A percentile compares a stretch with the other conserved stretches of the same genome.
phyloP scores from a whole-genome alignment of 2,329 filamentous ascomycete species.

The Parafenestella ontariensis region DNA sequence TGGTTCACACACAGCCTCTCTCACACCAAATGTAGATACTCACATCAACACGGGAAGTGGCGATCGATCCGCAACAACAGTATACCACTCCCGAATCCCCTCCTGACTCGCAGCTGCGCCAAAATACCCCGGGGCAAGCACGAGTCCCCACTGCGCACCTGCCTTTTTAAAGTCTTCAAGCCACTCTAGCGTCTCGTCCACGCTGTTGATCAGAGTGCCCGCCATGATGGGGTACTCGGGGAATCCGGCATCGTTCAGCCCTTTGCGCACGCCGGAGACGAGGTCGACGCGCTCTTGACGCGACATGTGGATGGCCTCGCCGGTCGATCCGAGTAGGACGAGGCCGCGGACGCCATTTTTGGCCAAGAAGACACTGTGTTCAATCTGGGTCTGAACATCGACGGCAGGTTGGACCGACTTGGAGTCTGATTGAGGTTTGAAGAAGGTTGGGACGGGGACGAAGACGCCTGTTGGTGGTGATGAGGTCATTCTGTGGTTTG shows the following conservation, averaged over 20 bases:
- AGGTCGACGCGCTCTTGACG: conserved; percentile 64
- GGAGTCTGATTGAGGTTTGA: conserved; percentile 57
- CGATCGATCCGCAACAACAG: conserved; percentile 65
- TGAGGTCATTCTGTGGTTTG: conserved; percentile 31
- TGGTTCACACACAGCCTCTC: not conserved
- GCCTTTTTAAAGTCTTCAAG: conserved; percentile 63
- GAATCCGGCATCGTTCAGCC: conserved; percentile 63
- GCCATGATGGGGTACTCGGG: conserved; percentile 67
- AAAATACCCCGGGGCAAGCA: conserved; percentile 71
- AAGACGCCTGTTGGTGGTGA: conserved; percentile 48
- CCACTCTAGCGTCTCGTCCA: conserved; percentile 67
- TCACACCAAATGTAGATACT: conserved; percentile 25
- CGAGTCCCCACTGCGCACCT: conserved; percentile 67
- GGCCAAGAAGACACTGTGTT: conserved; percentile 67
- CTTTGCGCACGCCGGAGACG: conserved; percentile 63
- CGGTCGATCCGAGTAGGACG: conserved; percentile 69
- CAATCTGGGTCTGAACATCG: conserved; percentile 65
- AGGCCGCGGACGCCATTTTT: conserved; percentile 66
- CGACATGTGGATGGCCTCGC: conserved; percentile 69
- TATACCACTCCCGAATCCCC: conserved; percentile 68
- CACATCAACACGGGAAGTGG: conserved; percentile 68
- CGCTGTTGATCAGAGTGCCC: conserved; percentile 67
- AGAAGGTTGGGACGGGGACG: conserved; percentile 67
- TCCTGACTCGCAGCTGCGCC: conserved; percentile 64
- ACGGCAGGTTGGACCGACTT: conserved; percentile 58